Evolutionary conservation across 768 basidiomycete species (phyloP), one percentile per base, ranked within the genome.

Genomic region (Kwoniella newhampshirensis): DNA sequence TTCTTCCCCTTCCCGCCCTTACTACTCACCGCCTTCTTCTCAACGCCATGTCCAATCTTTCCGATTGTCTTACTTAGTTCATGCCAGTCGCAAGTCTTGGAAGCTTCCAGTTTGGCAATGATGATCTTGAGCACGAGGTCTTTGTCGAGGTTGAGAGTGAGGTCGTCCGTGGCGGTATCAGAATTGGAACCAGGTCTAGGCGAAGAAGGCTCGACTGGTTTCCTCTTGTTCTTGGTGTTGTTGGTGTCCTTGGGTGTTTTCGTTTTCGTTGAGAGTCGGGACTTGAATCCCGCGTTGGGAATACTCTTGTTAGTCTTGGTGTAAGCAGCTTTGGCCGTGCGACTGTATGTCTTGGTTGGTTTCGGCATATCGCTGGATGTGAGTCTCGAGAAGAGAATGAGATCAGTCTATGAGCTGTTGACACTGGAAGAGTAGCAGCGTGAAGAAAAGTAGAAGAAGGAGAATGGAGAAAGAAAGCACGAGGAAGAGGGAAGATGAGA

Each of bases 41-140:
- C 44, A 26, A 36, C 25, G 28, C 44, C 49, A 25, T 13, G 27
- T 15, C 44, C 44, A 12, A 23, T 3, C 17, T 8, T 21, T 15
- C 18, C 32, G 7, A 64, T n/a, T 32, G 49, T 43, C 43, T 59
- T 26, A 17, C 59, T 32, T 8, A 70, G 50, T 7, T 54, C 60
- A 37, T 51, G 53, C 65, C 65, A 70, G 44, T 70, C 68, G 18
- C 54, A 55, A n/a, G 37, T 52, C 47, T 64, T 70, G 15, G 21
- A 23, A 11, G 51, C 47, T 15, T 67, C 65, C 11, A 70, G 47
- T 40, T 61, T 54, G 30, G 62, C 54, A 1, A 65, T 25, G 41
- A 64, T 42, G 35, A 64, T 53, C 17, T 51, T 23, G 20, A 62
- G 42, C 30, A 64, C 57, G 42, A 63, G 43, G 7, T 54, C 37